A percentile compares a stretch with the other conserved stretches of the same genome.
Evolutionary conservation across 352 stramenopile genomes (phyloP).

Genomic region (Phytophthora aleatoria): DNA sequence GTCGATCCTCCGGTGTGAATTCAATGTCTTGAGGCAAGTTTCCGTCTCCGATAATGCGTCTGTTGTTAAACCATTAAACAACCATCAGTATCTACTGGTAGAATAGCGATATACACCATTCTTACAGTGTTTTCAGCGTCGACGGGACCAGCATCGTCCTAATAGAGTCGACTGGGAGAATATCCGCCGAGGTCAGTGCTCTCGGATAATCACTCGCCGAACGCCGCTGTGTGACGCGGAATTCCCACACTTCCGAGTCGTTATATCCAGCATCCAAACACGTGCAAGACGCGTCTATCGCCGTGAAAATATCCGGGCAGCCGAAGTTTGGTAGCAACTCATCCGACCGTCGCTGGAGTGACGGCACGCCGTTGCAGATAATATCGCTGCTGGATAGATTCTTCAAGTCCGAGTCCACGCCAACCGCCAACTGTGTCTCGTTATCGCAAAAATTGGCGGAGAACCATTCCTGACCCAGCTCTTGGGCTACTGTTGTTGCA

Average conservation of each 20-base stretch:
- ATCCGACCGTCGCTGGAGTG: constrained; percentile 27
- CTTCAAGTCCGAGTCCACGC: constrained; percentile 26
- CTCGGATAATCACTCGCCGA: constrained; percentile 22
- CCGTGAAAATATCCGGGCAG: constrained; percentile 41
- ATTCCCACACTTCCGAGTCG: constrained; percentile 30
- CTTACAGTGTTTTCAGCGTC: constrained; percentile 37
- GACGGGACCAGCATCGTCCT: constrained; percentile 32
- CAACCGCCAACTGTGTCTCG: constrained; percentile 39
- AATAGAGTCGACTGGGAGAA: constrained; percentile 35
- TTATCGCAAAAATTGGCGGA: constrained; percentile 34
- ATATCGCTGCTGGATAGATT: constrained; percentile 30
- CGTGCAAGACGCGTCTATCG: constrained; percentile 34
- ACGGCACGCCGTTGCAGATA: constrained; percentile 36
- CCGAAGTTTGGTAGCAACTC: constrained; percentile 30
- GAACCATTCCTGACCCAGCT: constrained; percentile 40
- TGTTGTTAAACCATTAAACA: constrained; percentile 5
- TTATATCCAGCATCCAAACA: constrained; percentile 28
- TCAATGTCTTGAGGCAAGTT: constrained; percentile 27
- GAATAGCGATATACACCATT: neutral
- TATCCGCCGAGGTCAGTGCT: constrained; percentile 12
- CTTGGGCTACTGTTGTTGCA: constrained; percentile 25
- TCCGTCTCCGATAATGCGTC: constrained; percentile 34
- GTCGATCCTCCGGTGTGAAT: constrained; percentile 32
- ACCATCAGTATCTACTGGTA: neutral
- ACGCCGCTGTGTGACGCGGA: constrained; percentile 19